Evolutionary conservation across 352 stramenopile species (phyloP).

Genomic region (Phytopythium helicoides): DNA sequence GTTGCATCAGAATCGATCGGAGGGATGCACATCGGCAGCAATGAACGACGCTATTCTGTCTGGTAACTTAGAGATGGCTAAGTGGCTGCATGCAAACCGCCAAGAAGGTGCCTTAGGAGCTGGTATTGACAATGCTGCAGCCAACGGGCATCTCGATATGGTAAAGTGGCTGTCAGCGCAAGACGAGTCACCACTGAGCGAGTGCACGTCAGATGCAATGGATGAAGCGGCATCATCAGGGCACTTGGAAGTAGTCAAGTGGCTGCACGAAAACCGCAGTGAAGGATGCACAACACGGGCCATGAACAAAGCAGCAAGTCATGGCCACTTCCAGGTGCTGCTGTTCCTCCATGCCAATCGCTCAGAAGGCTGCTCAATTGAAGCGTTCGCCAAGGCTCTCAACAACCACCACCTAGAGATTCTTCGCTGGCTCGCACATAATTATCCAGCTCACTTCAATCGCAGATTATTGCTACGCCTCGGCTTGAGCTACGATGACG

Average conservation of each 20-base stretch:
- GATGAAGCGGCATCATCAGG: constrained; percentile 24
- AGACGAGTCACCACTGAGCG: constrained; percentile 6
- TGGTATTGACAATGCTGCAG: too few species aligned
- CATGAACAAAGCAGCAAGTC: constrained; percentile 34
- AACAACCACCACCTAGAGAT: too few species aligned
- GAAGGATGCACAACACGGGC: constrained; percentile 34
- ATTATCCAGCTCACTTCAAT: too few species aligned
- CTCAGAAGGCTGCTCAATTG: constrained; percentile 19
- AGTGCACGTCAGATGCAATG: constrained; percentile 31
- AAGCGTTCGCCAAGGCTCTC: constrained; percentile 8
- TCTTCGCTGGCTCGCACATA: too few species aligned
- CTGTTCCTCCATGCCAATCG: constrained; percentile 28
- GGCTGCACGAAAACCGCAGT: constrained; percentile 20
- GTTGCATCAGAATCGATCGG: constrained; percentile 18
- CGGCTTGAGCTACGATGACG: too few species aligned
- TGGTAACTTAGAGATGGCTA: constrained; percentile 20
- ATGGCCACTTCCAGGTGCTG: constrained; percentile 29
- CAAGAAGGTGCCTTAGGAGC: too few species aligned
- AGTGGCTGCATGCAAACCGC: constrained; percentile 22
- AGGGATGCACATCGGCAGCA: constrained; percentile 19
- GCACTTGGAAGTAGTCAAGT: constrained; percentile 26
- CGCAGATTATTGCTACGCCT: too few species aligned
- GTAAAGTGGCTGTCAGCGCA: too few species aligned
- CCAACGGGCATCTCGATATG: too few species aligned
- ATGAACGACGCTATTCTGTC: constrained; percentile 22